phyloP scores from a whole-genome alignment of 108 stramenopile species.

The Pseudonitzschia pungens region DNA sequence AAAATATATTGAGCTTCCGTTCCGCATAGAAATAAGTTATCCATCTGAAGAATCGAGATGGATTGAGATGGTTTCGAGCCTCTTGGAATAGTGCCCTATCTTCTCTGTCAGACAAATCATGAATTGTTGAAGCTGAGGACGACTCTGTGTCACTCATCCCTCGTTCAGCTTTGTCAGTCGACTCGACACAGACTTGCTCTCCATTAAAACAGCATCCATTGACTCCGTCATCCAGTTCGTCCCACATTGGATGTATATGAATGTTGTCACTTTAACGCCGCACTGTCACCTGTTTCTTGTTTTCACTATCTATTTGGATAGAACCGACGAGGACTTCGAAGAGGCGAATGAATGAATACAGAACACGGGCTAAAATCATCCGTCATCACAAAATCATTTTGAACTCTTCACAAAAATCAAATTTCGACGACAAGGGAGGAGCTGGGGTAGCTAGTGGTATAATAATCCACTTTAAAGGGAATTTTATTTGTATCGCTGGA shows the following conservation, averaged over 20 bases:
- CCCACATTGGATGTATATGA: not conserved
- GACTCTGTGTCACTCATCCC: not conserved
- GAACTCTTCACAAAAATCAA: no score
- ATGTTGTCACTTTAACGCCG: no score
- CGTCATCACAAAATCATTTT: no score
- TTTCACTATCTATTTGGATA: no score
- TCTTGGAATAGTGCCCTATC: conserved; percentile 14
- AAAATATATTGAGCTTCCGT: conserved; percentile 26
- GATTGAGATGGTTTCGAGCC: conserved; percentile 16
- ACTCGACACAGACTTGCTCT: not conserved
- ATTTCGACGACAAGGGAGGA: no score
- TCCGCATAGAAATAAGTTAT: conserved; percentile 27
- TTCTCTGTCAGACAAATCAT: not conserved
- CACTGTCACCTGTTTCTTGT: no score
- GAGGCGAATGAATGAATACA: no score
- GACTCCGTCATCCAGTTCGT: not conserved
- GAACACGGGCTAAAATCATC: no score
- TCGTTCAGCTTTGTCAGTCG: not conserved
- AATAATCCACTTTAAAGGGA: no score
- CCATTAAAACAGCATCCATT: not conserved
- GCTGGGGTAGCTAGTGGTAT: no score
- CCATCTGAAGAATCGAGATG: conserved; percentile 19
- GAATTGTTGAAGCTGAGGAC: not conserved
- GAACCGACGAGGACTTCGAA: no score
- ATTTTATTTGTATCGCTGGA: no score